phyloP scores from a whole-genome alignment of 805 yeast species.

The Saturnispora kantuleensis region DNA sequence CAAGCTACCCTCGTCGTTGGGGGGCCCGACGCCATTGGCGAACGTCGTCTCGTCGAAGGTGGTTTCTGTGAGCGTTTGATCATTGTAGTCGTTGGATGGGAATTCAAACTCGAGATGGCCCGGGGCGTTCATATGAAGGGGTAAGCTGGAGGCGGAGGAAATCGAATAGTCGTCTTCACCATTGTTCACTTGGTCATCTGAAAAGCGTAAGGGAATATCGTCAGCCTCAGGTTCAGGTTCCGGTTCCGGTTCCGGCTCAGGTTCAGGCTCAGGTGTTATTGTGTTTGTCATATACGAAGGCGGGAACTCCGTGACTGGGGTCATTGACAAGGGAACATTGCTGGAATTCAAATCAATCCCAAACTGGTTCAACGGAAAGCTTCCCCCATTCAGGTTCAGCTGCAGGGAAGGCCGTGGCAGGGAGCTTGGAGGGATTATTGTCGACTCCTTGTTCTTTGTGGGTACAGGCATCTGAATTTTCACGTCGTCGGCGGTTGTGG shows the following conservation, averaged over 20 bases:
- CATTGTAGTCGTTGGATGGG: neutral
- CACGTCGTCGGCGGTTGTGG: slow-evolving; percentile 25
- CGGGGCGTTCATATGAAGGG: neutral
- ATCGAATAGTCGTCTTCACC: neutral
- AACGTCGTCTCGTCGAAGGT: slow-evolving; percentile 3
- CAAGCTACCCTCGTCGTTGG: neutral
- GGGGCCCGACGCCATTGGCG: neutral
- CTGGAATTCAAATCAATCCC: slow-evolving; percentile 50
- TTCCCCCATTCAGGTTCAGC: slow-evolving; percentile 4
- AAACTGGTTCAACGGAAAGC: slow-evolving; percentile 25
- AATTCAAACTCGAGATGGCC: slow-evolving; percentile 1
- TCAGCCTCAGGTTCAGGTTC: neutral
- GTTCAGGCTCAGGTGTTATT: slow-evolving; percentile 10
- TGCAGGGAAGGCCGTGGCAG: neutral
- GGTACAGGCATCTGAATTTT: slow-evolving; percentile 74
- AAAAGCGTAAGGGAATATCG: neutral
- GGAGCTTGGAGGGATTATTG: slow-evolving; percentile 13
- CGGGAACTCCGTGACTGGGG: slow-evolving; percentile 61
- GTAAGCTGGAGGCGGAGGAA: slow-evolving; percentile 3
- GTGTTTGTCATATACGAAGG: neutral
- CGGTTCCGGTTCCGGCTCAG: neutral
- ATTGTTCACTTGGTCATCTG: neutral
- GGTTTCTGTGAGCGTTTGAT: slow-evolving; percentile 3
- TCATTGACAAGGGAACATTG: slow-evolving; percentile 61
- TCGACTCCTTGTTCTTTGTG: slow-evolving; percentile 27